Conservation (phyloP, 228 moss, liverwort and hornwort species). For the Sphagnum magellanicum region DNA sequence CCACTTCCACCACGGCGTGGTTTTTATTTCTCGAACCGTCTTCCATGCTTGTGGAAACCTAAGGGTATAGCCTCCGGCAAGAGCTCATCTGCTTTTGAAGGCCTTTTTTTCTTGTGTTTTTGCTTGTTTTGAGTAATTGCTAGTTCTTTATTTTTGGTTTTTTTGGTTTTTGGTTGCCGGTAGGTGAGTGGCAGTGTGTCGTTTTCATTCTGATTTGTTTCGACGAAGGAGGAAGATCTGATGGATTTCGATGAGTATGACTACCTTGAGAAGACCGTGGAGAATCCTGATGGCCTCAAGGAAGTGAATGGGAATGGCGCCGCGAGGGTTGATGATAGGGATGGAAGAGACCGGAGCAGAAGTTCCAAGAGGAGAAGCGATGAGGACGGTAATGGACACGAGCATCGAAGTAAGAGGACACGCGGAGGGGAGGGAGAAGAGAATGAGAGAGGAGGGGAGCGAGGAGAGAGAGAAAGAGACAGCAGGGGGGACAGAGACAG, state of each 20-base stretch:
- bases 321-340: constrained; percentile 41
- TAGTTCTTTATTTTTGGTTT: too few species aligned
- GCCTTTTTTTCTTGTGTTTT: too few species aligned
- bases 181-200: too few species aligned
- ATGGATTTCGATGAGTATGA: constrained; percentile 99
- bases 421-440: constrained; percentile 82
- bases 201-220: too few species aligned
- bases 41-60: too few species aligned
- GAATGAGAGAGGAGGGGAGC: constrained; percentile 47
- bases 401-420: constrained; percentile 85
- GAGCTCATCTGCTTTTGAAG: too few species aligned
- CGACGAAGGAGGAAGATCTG: background rate
- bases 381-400: constrained; percentile 69
- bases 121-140: too few species aligned
- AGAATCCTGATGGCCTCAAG: constrained; percentile 57
- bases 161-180: too few species aligned
- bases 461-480: constrained; percentile 40
- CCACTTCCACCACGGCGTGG: too few species aligned
- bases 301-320: constrained; percentile 49
- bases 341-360: constrained; percentile 69
- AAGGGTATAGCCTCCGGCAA: too few species aligned
- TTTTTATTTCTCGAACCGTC: too few species aligned
- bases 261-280: constrained; percentile 95
- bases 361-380: constrained; percentile 91
- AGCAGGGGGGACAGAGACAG: constrained; percentile 40